These are phyloP conservation scores for Talaromyces verruculosus DNA, from an alignment of 2,329 filamentous ascomycete genomes.

Conservation along the genomic window DNA sequence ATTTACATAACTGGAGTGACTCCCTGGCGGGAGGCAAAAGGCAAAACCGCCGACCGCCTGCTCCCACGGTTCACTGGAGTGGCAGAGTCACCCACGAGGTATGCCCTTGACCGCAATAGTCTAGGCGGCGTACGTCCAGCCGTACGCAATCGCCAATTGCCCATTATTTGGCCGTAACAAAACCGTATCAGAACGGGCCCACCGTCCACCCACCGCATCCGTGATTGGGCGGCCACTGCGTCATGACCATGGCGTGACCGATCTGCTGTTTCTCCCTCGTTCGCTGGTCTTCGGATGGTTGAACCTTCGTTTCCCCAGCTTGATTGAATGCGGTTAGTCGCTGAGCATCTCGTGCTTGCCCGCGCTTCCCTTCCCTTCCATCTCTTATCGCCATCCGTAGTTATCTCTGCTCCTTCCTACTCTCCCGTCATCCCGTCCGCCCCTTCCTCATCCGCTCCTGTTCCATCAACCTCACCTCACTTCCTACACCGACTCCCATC, in stretches of 20 bases:
- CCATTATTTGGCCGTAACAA: slow-evolving; percentile 17
- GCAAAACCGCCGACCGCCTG: not conserved
- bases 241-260: slow-evolving; percentile 20
- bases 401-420: slow-evolving; percentile 22
- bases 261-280: slow-evolving; percentile 26
- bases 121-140: not conserved
- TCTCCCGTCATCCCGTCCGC: slow-evolving; percentile 25
- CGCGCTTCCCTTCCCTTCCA: slow-evolving; percentile 9
- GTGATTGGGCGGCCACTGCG: slow-evolving; percentile 23
- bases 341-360: slow-evolving; percentile 21
- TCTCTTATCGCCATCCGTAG: slow-evolving; percentile 16
- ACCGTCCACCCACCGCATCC: slow-evolving; percentile 3
- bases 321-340: slow-evolving; percentile 17
- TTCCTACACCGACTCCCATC: slow-evolving; percentile 21
- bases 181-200: slow-evolving; percentile 25
- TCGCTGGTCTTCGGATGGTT: slow-evolving; percentile 25
- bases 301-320: slow-evolving; percentile 11
- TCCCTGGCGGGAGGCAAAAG: not conserved
- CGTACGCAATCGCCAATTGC: not conserved
- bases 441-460: slow-evolving; percentile 20
- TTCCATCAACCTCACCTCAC: slow-evolving; percentile 12
- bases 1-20: not conserved
- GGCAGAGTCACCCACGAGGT: slow-evolving; percentile 10
- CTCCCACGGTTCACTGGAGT: not conserved
- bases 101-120: slow-evolving; percentile 19